A percentile compares a stretch with the other conserved stretches of the same genome.
These are phyloP conservation scores for Arthrobotrys iridis DNA, from an alignment of 2,329 filamentous ascomycete species.

Conservation along the genomic window DNA sequence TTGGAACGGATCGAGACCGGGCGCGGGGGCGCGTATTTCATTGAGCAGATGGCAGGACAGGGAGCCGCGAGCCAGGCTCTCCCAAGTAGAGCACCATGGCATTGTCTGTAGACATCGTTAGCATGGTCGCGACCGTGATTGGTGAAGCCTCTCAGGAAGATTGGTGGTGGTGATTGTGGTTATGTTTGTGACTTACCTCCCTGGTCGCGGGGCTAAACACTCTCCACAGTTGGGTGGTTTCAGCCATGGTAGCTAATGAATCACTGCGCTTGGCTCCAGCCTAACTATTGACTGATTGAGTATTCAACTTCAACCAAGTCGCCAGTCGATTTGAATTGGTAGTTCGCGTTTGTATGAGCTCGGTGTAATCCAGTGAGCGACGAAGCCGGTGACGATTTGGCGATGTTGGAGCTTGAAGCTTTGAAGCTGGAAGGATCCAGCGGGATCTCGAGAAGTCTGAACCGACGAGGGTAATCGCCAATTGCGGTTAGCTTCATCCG, in stretches of 20 bases:
- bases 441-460: too few relatives aligned
- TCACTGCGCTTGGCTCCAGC: background rate
- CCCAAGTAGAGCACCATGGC: constrained; percentile 31
- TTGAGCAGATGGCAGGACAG: constrained; percentile 32
- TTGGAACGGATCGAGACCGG: constrained; percentile 26
- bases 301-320: background rate
- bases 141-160: background rate
- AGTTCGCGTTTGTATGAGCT: too few relatives aligned
- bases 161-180: background rate
- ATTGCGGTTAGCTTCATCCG: background rate
- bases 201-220: constrained; percentile 27
- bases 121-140: background rate
- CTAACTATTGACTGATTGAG: background rate
- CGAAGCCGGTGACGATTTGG: background rate
- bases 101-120: constrained; percentile 12
- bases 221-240: constrained; percentile 22
- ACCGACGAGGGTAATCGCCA: background rate
- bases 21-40: constrained; percentile 28
- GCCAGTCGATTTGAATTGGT: background rate
- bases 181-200: constrained; percentile 12
- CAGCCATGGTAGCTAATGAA: background rate
- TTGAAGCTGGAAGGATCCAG: background rate
- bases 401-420: background rate
- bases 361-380: too few relatives aligned
- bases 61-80: constrained; percentile 5